A percentile compares a stretch with the other conserved stretches of the same genome.
Evolutionary conservation across 495 filamentous ascomycete genomes (phyloP).

Genomic region (Usnea hakonensis): DNA sequence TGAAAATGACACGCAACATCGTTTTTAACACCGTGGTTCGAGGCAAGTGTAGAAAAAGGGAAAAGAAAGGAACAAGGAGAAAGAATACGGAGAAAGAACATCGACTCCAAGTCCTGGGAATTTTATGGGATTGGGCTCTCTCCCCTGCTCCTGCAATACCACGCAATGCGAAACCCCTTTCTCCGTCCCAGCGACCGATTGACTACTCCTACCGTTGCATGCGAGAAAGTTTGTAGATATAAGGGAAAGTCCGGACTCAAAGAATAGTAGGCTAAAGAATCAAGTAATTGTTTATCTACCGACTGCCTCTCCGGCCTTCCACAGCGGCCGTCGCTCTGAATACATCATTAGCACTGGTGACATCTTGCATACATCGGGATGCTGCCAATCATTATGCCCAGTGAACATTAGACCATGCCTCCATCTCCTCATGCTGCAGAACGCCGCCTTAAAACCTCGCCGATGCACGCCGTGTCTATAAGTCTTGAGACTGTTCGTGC

Average conservation of each 20-base stretch:
- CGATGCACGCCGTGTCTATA: conserved; percentile 12
- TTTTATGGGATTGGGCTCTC: no score
- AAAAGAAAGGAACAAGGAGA: no score
- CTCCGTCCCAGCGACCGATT: no score
- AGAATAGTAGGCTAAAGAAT: background rate
- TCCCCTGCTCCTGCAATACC: no score
- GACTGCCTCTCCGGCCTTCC: background rate
- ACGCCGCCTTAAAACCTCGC: conserved; percentile 9
- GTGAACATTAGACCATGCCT: background rate
- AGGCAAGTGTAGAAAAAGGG: no score
- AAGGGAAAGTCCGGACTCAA: background rate
- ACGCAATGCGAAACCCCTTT: no score
- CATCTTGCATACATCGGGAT: conserved; percentile 1
- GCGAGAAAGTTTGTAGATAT: no score
- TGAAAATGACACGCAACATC: no score
- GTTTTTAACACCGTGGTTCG: no score
- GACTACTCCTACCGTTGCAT: no score
- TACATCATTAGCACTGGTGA: conserved; percentile 9
- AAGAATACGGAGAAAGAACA: no score
- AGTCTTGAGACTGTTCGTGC: conserved; percentile 21
- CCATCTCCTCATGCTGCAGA: conserved; percentile 8
- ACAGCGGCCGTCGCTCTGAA: background rate
- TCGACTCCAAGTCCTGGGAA: no score
- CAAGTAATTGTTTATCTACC: conserved; percentile 6
- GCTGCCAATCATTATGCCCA: background rate